Base-by-base conservation (phyloP, 768 basidiomycete species). In the Tylopilus subfusipes region DNA sequence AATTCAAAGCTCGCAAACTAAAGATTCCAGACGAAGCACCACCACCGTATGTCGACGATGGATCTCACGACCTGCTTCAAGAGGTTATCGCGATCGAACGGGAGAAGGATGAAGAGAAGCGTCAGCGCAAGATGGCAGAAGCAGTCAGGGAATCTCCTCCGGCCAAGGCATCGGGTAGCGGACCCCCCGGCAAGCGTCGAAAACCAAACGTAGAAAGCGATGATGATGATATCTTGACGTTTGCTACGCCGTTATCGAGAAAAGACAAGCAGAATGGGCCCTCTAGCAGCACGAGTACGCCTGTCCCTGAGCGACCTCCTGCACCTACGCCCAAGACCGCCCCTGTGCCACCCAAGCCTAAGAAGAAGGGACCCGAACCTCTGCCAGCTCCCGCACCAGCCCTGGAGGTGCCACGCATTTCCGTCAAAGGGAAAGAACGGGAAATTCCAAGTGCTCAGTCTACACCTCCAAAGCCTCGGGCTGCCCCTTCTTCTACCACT, bases 1-100 rank as follows among this genome's bases (percentile, higher is more conserved):
- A 77, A 60, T 64, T 71, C 39, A 74, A 73, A 55, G 64, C 61
- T 48, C 71, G 74, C 40, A 84, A 79, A 58, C 59, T 74, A 13
- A 82, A 79, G 62, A 69, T 70, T 31, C 63, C 71, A 13, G 78
- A 73, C 34, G 60, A 78, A 18, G 81, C 82, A 3, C 81, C 86
- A 1, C 83, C 84, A 3, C 79, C 85, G 4, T 86, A 86, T 63
- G 78, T 85, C 42, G 88, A 90, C 60, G 88, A 90, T 68, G 88
- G 86, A n/a, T 87, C 85, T 27, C 83, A 88, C 59, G 89, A 92
- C 62, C 76, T 92, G 38, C 72, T 90, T 3, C 86, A 90, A 66
- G 89, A 91, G 66, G 88, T 92, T 19, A 79, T 90, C 50, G 89
- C 89, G 9, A 86, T 90, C 38, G 89, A 91, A 65, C 76, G 80